Percentiles rank a stretch among this genome's conserved stretches.
Conservation (phyloP, 768 basidiomycete species). For the Kwoniella dejecticola region DNA sequence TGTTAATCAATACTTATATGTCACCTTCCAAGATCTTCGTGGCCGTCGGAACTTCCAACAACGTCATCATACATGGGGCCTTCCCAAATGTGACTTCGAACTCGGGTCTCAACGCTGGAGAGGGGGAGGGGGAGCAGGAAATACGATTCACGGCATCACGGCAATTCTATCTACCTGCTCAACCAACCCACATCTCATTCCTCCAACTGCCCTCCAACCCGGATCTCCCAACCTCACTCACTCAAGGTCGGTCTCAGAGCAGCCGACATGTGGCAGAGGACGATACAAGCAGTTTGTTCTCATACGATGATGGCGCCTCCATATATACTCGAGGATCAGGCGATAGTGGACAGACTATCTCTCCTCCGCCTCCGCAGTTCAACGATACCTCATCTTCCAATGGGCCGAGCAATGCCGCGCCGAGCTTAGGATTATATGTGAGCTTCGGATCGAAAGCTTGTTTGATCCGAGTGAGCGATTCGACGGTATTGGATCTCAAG, state of each 20-base stretch:
- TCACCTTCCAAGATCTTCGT: slow-evolving; percentile 11
- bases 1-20: neutral
- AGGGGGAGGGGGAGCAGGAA: too few species aligned
- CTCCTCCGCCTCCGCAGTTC: neutral
- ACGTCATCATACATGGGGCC: slow-evolving; percentile 21
- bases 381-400: neutral
- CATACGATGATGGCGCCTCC: slow-evolving; percentile 13
- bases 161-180: slow-evolving; percentile 33
- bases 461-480: slow-evolving; percentile 29
- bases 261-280: neutral
- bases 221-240: neutral
- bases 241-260: too few species aligned
- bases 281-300: slow-evolving; percentile 7
- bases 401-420: neutral
- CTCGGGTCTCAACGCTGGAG: neutral
- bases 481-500: slow-evolving; percentile 29
- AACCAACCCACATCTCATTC: slow-evolving; percentile 23
- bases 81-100: neutral
- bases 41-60: slow-evolving; percentile 18
- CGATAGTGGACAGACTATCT: neutral
- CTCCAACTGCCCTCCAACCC: slow-evolving; percentile 15
- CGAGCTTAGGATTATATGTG: slow-evolving; percentile 26
- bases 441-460: slow-evolving; percentile 30
- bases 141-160: slow-evolving; percentile 20
- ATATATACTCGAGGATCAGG: neutral